Evolutionary conservation across 345 rosid species (phyloP).

Genomic region (Salix udensis): DNA sequence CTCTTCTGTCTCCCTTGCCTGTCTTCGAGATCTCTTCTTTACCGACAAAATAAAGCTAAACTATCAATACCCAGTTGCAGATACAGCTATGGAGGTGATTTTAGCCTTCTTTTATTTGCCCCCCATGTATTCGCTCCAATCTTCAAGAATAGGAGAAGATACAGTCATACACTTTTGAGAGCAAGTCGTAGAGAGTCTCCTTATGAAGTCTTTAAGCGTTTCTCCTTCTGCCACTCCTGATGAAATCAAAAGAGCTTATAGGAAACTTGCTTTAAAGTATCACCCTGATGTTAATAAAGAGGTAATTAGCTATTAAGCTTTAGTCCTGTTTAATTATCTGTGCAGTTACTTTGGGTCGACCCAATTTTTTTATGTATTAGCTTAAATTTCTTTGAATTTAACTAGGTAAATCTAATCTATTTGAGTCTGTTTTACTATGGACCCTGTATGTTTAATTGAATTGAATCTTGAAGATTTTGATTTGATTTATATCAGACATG

Average conservation of each 20-base stretch:
- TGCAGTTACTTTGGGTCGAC: neutral
- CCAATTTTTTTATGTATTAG: neutral
- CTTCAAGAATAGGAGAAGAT: constrained; percentile 37
- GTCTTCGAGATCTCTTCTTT: constrained; percentile 36
- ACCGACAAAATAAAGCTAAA: constrained; percentile 23
- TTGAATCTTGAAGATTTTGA: neutral
- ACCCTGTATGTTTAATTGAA: neutral
- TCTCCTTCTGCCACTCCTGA: constrained; percentile 69
- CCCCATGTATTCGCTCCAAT: constrained; percentile 16
- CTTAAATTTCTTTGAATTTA: neutral
- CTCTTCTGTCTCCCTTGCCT: constrained; percentile 25
- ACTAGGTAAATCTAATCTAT: neutral
- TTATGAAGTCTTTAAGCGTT: constrained; percentile 76
- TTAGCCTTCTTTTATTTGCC: constrained; percentile 12
- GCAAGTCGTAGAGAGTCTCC: constrained; percentile 72
- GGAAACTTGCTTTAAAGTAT: constrained; percentile 90
- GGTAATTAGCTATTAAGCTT: constrained; percentile 32
- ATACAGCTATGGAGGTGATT: constrained; percentile 26
- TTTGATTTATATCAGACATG: neutral
- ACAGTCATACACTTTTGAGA: constrained; percentile 26
- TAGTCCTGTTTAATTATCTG: neutral
- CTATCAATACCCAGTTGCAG: constrained; percentile 33
- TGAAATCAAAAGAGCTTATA: constrained; percentile 90
- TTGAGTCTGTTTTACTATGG: neutral
- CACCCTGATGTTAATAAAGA: constrained; percentile 96